These are phyloP conservation scores for Barbarea vulgaris DNA, from an alignment of 345 rosid genomes.

Conservation along the genomic window DNA sequence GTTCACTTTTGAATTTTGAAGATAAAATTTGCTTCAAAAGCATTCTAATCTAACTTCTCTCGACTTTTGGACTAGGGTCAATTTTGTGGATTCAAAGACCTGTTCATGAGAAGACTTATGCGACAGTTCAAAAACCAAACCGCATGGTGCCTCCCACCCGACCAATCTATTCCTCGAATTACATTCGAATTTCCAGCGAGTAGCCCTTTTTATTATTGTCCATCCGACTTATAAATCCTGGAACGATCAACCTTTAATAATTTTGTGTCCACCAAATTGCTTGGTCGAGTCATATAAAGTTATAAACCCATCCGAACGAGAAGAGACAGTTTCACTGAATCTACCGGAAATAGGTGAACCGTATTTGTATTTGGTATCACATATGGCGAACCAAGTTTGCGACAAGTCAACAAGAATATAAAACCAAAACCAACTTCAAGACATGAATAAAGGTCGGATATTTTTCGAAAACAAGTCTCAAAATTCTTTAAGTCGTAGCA, in stretches of 20 bases:
- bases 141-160: background rate
- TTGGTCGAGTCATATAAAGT: background rate
- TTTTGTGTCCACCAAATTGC: background rate
- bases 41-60: background rate
- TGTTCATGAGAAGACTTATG: background rate
- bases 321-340: background rate
- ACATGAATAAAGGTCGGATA: background rate
- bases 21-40: background rate
- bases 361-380: background rate
- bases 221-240: background rate
- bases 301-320: background rate
- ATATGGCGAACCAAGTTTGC: background rate
- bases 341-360: background rate
- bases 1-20: background rate
- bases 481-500: slow-evolving; percentile 14
- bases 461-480: background rate
- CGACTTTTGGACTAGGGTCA: background rate
- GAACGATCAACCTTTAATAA: background rate
- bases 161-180: background rate
- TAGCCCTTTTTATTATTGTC: background rate
- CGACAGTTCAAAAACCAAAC: background rate
- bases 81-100: background rate
- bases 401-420: background rate
- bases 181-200: background rate
- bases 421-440: background rate